Base-by-base conservation (phyloP, 225 moss, liverwort and hornwort species). In the Physcomitrium patens region DNA sequence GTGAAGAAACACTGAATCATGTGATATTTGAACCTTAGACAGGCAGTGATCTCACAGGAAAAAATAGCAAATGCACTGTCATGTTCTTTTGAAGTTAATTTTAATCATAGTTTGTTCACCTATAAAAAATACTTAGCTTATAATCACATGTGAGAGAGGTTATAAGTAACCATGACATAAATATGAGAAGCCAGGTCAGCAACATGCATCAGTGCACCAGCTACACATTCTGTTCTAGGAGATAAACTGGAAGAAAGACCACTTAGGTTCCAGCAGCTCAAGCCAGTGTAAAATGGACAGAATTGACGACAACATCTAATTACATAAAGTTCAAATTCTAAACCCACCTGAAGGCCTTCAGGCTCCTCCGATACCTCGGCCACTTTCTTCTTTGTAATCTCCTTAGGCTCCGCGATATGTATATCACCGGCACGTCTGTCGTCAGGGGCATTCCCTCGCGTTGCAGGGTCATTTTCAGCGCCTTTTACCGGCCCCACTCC, bases 341-440 rank as follows among this genome's bases (percentile, higher is more conserved):
- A 12, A 23, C 46, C 2, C 76, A 92, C 95, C 95, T 95, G 90
- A 59, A 90, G 87, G 44, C 90, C 93, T 37, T 80, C 72, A 57
- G 93, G 95, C 71, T 93, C 93, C 65, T 89, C 81, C 83, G 85
- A 88, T 12, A 80, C 95, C 58, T 79, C 13, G 0, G 93, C 95
- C 15, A 88, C 89, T 72, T 92, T 89, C 79, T 87, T 63, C 79
- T 95, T 95, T 0, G 95, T 80, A 5, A 95, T 78, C 28, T 95
- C 95, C 75, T 95, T 95, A 14, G 95, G 91, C 81, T 93, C 95
- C 6, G 68, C 63, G 49, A 76, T 74, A 47, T 90, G 89, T 68
- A 93, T 49, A 0, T 80, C 74, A 8, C 79, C 82, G 14, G 88
- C 91, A 18, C 95, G 88, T 4, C 73, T 48, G 50, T 95, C 91